phyloP scores from a whole-genome alignment of 495 filamentous ascomycete genomes.

The Hyphodiscus hymeniophilus region DNA sequence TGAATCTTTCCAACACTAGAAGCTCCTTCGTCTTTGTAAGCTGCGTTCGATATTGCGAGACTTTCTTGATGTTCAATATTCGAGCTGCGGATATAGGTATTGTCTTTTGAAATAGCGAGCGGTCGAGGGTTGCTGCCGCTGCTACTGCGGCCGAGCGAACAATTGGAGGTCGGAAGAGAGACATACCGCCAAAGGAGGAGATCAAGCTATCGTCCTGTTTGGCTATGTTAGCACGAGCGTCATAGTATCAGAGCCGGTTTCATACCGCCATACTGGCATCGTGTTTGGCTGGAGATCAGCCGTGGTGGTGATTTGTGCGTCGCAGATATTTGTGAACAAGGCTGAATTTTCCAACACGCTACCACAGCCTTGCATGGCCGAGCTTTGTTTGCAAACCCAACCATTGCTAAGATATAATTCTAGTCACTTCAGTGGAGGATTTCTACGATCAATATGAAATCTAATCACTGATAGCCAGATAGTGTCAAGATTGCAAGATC shows the following conservation, averaged over 20 bases:
- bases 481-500: too few species aligned
- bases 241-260: background rate
- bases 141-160: constrained; percentile 47
- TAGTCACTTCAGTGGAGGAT: too few species aligned
- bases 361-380: too few species aligned
- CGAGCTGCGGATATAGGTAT: constrained; percentile 72
- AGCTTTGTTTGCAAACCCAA: too few species aligned
- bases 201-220: constrained; percentile 7
- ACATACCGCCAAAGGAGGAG: constrained; percentile 11
- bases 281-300: background rate
- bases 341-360: constrained; percentile 1
- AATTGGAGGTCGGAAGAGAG: constrained; percentile 65
- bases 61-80: constrained; percentile 61
- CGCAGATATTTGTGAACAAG: constrained; percentile 5
- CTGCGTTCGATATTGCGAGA: constrained; percentile 53
- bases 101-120: constrained; percentile 69
- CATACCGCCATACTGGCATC: constrained; percentile 19
- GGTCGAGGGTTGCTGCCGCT: constrained; percentile 67
- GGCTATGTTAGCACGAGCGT: background rate
- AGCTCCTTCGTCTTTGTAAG: constrained; percentile 51
- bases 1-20: constrained; percentile 42
- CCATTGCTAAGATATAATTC: too few species aligned
- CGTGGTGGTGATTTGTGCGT: constrained; percentile 3
- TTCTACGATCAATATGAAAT: too few species aligned
- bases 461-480: too few species aligned